Base-by-base conservation (phyloP, 805 yeast genomes). In the baker's yeast (Saccharomyces cerevisiae) region DNA sequence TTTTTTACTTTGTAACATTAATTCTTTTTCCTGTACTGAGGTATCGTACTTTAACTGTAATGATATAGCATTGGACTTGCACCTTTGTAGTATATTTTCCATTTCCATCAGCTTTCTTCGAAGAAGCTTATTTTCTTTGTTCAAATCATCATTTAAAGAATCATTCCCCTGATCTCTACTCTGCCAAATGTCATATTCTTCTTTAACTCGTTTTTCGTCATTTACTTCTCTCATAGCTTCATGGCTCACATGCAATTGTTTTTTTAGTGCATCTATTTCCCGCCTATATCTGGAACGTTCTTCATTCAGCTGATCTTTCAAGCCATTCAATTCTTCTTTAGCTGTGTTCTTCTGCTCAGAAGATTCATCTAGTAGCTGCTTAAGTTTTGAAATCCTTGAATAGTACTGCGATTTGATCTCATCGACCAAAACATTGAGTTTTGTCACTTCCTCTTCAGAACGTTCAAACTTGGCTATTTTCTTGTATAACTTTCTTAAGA, bases 101-200 rank as follows among this genome's bases (percentile, higher is more conserved):
- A 70, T 69, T 1, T 76, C 77, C 47, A 77, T 61, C 27, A 77
- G 56, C 24, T 68, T 61, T 48, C 72, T 69, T 51, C 84, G 73
- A 22, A 77, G 61, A 1, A 68, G 73, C 36, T 65, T 67, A 55
- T 74, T 76, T 6, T 60, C 61, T 2, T 32, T 21, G 9, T 21
- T 13, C 22, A 36, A 10, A 17, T 9, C 43, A 17, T 36, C 6
- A 11, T 21, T 17, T 36, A 6, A 11, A 6, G 43, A 21, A n/a
- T 17, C 22, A 17, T 17, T 24, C 17, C 9, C 17, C 17, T 17
- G 24, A 17, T 6, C 11, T 17, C 11, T 17, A 36, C 13, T 17
- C 22, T 36, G 43, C 24, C 13, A 17, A 8, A n/a, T 21, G 6
- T 10, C 9, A 8, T 13, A 17, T 36, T 36, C 43, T 13, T 36